Evolutionary conservation across 2,329 filamentous ascomycete genomes (phyloP).

Genomic region (Aspergillus clavatus): DNA sequence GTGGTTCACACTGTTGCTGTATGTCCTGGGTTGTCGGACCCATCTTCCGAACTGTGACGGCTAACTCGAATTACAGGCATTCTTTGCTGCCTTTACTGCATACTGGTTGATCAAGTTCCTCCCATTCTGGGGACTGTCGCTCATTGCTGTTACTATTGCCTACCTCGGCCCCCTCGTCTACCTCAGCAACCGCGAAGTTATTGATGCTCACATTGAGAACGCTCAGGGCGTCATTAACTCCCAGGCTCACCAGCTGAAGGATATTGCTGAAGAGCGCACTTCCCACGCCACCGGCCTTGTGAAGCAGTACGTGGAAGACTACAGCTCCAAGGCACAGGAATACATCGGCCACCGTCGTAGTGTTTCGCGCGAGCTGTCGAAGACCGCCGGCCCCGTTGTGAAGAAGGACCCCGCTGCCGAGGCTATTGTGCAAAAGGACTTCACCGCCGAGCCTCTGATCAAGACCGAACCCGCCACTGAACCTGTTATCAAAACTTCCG

Average conservation of each 20-base stretch:
- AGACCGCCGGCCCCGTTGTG: slow-evolving; percentile 20
- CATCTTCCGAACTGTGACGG: background rate
- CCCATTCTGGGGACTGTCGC: slow-evolving; percentile 59
- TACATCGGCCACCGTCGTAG: slow-evolving; percentile 42
- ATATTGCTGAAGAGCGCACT: slow-evolving; percentile 57
- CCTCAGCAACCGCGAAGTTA: slow-evolving; percentile 60
- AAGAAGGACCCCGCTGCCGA: slow-evolving; percentile 37
- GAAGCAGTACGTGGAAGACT: slow-evolving; percentile 56
- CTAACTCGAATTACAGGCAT: slow-evolving; percentile 44
- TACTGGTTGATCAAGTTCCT: slow-evolving; percentile 64
- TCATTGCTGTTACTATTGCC: slow-evolving; percentile 52
- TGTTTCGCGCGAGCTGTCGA: slow-evolving; percentile 30
- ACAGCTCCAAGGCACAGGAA: slow-evolving; percentile 57
- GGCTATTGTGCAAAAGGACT: slow-evolving; percentile 26
- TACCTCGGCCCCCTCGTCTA: slow-evolving; percentile 60
- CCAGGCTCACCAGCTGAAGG: slow-evolving; percentile 57
- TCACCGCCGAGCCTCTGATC: slow-evolving; percentile 17
- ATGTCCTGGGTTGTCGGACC: slow-evolving; percentile 28
- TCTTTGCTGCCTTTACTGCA: slow-evolving; percentile 53
- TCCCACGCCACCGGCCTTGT: slow-evolving; percentile 54
- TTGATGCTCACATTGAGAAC: slow-evolving; percentile 56
- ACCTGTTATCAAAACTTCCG: slow-evolving; percentile 39
- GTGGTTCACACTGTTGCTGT: slow-evolving; percentile 56
- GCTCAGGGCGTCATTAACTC: slow-evolving; percentile 50
- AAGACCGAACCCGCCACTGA: slow-evolving; percentile 37